phyloP scores from a whole-genome alignment of 148 eudicot species.

The Cornus florida region DNA sequence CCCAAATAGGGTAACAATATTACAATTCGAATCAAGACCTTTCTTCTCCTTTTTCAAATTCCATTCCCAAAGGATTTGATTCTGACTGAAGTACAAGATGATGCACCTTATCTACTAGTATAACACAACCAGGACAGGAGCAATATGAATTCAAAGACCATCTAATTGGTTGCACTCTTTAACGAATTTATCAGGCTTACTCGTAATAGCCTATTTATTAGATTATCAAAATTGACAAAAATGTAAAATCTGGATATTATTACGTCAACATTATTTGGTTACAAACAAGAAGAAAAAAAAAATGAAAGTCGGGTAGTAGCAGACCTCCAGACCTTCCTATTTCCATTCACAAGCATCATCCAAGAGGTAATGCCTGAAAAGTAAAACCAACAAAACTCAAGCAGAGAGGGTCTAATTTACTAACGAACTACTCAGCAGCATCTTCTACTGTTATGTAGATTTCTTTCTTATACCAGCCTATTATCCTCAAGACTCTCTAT shows the following conservation, averaged over 20 bases:
- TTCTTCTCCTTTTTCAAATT: too few species aligned
- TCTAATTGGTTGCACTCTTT: too few species aligned
- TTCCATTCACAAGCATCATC: not conserved
- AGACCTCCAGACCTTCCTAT: not conserved
- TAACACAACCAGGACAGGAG: too few species aligned
- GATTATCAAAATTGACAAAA: not conserved
- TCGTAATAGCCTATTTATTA: conserved; percentile 1
- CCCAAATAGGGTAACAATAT: too few species aligned
- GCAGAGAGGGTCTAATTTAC: conserved; percentile 1
- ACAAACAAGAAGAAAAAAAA: not conserved
- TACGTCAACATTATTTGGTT: not conserved
- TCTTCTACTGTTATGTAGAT: not conserved
- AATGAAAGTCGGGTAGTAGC: not conserved
- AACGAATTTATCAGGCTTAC: not conserved
- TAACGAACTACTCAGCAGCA: not conserved
- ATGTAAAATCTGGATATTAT: not conserved
- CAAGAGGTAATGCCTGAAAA: not conserved
- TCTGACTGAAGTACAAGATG: too few species aligned
- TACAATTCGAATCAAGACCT: too few species aligned
- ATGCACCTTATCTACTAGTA: too few species aligned
- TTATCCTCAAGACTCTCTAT: not conserved
- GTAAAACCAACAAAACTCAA: conserved; percentile 12
- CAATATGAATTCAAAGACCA: too few species aligned
- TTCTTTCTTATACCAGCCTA: not conserved
- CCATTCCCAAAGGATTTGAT: too few species aligned